These are phyloP conservation scores for Suaeda aralocaspica DNA, from an alignment of 148 eudicot species.

Conservation along the genomic window DNA sequence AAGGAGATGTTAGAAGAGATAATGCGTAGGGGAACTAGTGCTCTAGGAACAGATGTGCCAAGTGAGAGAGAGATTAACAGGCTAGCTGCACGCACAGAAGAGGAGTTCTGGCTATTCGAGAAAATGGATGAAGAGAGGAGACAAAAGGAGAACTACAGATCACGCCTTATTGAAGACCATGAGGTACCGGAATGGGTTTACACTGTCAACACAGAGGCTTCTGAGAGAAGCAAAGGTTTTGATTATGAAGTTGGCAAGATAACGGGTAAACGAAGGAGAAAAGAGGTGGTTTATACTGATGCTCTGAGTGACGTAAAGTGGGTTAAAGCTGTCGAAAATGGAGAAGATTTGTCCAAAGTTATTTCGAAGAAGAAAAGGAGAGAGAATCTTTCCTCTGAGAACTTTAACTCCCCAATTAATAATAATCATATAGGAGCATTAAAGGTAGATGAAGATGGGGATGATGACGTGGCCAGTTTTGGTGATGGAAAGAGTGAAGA, in stretches of 20 bases:
- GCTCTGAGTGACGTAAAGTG: slow-evolving; percentile 65
- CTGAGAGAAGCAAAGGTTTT: slow-evolving; percentile 67
- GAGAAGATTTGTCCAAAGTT: slow-evolving; percentile 37
- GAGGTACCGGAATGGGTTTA: slow-evolving; percentile 98
- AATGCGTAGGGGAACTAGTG: slow-evolving; percentile 92
- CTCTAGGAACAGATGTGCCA: slow-evolving; percentile 88
- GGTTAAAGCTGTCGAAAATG: slow-evolving; percentile 77
- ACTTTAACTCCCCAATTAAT: slow-evolving; percentile 13
- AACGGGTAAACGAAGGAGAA: slow-evolving; percentile 77
- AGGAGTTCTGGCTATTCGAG: slow-evolving; percentile 95
- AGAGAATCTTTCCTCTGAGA: slow-evolving; percentile 30
- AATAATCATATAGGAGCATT: slow-evolving; percentile 19
- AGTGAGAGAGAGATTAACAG: slow-evolving; percentile 97
- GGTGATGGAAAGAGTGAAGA: slow-evolving; percentile 63
- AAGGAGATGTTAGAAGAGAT: slow-evolving; percentile 92
- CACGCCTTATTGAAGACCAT: slow-evolving; percentile 88
- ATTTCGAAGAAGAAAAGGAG: slow-evolving; percentile 43
- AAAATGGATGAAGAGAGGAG: slow-evolving; percentile 96
- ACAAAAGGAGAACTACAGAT: slow-evolving; percentile 64
- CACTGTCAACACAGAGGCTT: slow-evolving; percentile 46
- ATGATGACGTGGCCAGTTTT: slow-evolving; percentile 36
- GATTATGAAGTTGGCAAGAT: slow-evolving; percentile 54
- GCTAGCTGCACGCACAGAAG: slow-evolving; percentile 89
- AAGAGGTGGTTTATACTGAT: slow-evolving; percentile 81
- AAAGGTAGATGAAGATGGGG: slow-evolving; percentile 33